Evolutionary conservation across 768 basidiomycete genomes (phyloP).

Genomic region (Russula lepida): DNA sequence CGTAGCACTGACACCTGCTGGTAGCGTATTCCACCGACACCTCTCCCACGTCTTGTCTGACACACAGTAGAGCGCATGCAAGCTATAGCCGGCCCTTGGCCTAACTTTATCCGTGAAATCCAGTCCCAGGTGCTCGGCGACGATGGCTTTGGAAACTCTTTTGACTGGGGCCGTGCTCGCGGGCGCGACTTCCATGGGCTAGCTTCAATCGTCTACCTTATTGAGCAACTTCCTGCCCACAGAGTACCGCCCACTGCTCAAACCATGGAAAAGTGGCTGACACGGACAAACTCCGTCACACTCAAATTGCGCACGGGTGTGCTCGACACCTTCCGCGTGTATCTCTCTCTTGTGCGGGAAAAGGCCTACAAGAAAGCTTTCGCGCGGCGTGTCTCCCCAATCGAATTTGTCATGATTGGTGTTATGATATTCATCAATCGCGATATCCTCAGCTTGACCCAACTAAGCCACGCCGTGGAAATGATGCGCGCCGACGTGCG

Average conservation of each 20-base stretch:
- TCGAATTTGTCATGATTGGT: conserved; percentile 56
- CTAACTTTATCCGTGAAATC: conserved; percentile 51
- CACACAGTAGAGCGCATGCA: conserved; percentile 51
- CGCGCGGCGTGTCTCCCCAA: conserved; percentile 42
- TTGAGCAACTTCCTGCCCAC: conserved; percentile 24
- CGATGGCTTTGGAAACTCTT: conserved; percentile 26
- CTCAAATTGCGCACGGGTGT: conserved; percentile 29
- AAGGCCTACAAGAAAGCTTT: conserved; percentile 31
- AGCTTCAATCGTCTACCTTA: conserved; percentile 27
- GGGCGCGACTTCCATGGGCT: conserved; percentile 32
- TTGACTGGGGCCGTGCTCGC: conserved; percentile 33
- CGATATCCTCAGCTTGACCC: conserved; percentile 29
- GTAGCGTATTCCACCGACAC: conserved; percentile 26
- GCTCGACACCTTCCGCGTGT: conserved; percentile 38
- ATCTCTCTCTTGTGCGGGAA: conserved; percentile 38
- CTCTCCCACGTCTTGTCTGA: conserved; percentile 1
- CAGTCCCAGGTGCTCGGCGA: conserved; percentile 38
- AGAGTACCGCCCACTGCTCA: conserved; percentile 18
- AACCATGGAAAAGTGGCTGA: conserved; percentile 27
- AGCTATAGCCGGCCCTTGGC: conserved; percentile 50
- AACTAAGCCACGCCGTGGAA: conserved; percentile 39
- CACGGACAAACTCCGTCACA: conserved; percentile 25
- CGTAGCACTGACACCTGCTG: conserved; percentile 67
- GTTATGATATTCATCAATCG: conserved; percentile 48
- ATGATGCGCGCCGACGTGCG: conserved; percentile 52